phyloP scores from a whole-genome alignment of 1,284 basidiomycete species.

The Polyporus tsugae region DNA sequence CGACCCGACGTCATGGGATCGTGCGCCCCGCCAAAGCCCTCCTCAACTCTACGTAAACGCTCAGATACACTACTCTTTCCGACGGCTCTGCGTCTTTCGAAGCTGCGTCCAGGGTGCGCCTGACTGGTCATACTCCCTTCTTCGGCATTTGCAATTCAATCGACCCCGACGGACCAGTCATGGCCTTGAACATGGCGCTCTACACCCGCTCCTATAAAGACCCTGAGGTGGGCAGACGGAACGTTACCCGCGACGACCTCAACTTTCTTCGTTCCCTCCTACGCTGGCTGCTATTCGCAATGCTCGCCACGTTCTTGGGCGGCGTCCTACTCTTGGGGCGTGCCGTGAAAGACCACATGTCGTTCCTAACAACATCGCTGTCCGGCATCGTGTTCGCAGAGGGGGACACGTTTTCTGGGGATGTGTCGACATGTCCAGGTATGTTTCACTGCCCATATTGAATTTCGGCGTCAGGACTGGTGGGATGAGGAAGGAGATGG shows the following conservation, averaged over 20 bases:
- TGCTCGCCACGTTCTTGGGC: constrained; percentile 26
- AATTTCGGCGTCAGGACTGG: not conserved
- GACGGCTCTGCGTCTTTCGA: constrained; percentile 6
- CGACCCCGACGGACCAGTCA: not conserved
- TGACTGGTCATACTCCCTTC: constrained; percentile 11
- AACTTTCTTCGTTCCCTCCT: constrained; percentile 18
- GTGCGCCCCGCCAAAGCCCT: not conserved
- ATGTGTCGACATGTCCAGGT: constrained; percentile 35
- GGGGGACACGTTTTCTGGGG: constrained; percentile 19
- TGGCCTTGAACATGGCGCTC: constrained; percentile 17
- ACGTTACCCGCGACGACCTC: constrained; percentile 12
- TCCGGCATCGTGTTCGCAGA: not conserved
- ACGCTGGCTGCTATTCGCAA: constrained; percentile 21
- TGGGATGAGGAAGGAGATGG: not conserved
- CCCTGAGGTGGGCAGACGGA: not conserved
- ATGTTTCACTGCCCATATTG: not conserved
- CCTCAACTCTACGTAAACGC: constrained; percentile 5
- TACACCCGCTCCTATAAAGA: constrained; percentile 25
- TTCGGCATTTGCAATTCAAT: constrained; percentile 1
- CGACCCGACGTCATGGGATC: constrained; percentile 9
- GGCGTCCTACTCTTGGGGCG: constrained; percentile 20
- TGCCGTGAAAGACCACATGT: constrained; percentile 8
- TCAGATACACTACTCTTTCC: not conserved
- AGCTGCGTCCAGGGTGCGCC: constrained; percentile 12
- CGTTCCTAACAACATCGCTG: constrained; percentile 12